phyloP scores from a whole-genome alignment of 1,139 yeast species.

The Maudiozyma humilis region DNA sequence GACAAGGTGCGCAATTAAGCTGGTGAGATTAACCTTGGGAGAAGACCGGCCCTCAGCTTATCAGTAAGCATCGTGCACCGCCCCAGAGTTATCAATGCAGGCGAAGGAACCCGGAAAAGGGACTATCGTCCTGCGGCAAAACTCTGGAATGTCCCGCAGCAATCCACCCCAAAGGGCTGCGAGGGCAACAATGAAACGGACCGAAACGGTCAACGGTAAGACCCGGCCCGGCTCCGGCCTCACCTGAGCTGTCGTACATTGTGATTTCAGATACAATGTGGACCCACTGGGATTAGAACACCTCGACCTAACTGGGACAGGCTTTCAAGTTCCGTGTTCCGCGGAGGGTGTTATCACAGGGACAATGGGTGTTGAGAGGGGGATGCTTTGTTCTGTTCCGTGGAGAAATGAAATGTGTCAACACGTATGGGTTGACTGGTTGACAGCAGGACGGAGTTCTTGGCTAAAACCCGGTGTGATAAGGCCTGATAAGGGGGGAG shows the following conservation, averaged over 20 bases:
- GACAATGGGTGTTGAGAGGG: too few species aligned
- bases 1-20: not conserved
- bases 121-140: not conserved
- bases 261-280: not conserved
- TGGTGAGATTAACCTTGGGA: not conserved
- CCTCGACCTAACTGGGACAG: too few species aligned
- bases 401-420: not conserved
- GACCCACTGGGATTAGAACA: too few species aligned
- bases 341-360: too few species aligned
- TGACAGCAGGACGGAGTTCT: too few species aligned
- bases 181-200: too few species aligned
- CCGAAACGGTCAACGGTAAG: not conserved
- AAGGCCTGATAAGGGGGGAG: too few species aligned
- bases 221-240: not conserved
- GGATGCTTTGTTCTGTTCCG: not conserved
- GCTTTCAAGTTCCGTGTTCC: too few species aligned
- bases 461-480: too few species aligned
- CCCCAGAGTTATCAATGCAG: not conserved
- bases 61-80: not conserved
- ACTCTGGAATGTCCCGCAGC: too few species aligned
- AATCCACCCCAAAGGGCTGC: too few species aligned
- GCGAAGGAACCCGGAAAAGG: not conserved
- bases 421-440: too few species aligned
- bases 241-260: not conserved
- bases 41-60: not conserved